phyloP scores from a whole-genome alignment of 352 stramenopile genomes.

The Pythium vanterpoolii region DNA sequence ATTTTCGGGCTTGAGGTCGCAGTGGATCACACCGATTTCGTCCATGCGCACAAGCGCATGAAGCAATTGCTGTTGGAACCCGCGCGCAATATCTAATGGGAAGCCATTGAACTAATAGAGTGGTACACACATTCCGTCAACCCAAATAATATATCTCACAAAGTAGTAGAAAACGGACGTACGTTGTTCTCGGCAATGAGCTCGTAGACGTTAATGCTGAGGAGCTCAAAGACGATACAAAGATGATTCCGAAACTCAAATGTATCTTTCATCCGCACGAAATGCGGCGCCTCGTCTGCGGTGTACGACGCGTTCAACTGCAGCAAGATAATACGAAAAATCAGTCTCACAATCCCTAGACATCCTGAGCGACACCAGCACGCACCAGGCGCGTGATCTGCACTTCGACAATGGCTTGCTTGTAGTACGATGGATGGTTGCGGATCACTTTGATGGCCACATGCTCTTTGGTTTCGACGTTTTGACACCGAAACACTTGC shows the following conservation, averaged over 20 bases:
- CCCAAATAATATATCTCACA: not conserved
- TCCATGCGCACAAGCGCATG: constrained; percentile 71
- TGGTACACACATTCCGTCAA: not conserved
- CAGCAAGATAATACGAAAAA: not conserved
- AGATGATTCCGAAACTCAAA: constrained; percentile 93
- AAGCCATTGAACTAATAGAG: constrained; percentile 82
- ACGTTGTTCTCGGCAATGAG: constrained; percentile 90
- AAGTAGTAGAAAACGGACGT: constrained; percentile 6
- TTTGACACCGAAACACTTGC: constrained; percentile 45
- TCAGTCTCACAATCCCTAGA: not conserved
- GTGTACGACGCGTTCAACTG: constrained; percentile 32
- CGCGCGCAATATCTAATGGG: constrained; percentile 87
- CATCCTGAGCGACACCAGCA: not conserved
- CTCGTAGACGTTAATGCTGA: constrained; percentile 95
- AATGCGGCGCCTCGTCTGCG: constrained; percentile 48
- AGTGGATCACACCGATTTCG: constrained; percentile 51
- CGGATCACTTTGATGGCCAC: constrained; percentile 98
- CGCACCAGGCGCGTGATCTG: constrained; percentile 85
- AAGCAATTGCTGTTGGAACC: constrained; percentile 93
- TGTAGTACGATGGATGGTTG: constrained; percentile 91
- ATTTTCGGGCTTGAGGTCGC: constrained; percentile 37
- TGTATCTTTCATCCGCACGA: constrained; percentile 81
- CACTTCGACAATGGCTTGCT: constrained; percentile 93
- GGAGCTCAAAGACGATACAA: constrained; percentile 93
- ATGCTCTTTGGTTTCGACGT: constrained; percentile 57